These are phyloP conservation scores for Entomortierella lignicola DNA, from an alignment of 192 early-diverging fungal genomes.

Conservation along the genomic window DNA sequence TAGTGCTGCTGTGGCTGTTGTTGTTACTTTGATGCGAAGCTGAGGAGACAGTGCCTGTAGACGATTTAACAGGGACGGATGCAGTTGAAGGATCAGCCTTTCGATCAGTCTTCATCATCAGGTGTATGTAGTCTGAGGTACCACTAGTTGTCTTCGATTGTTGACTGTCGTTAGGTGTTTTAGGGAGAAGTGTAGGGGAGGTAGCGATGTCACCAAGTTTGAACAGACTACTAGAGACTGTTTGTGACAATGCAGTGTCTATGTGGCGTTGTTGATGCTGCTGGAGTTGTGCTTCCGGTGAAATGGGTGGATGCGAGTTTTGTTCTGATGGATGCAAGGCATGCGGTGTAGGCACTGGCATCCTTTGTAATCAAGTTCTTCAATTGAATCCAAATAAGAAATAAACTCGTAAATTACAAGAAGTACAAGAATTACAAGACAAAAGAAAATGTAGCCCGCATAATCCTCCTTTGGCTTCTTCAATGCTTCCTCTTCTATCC, in stretches of 20 bases:
- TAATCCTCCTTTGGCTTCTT: no score
- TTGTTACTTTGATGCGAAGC: background rate
- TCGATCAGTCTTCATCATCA: conserved; percentile 38
- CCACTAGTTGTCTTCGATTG: background rate
- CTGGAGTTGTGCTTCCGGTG: background rate
- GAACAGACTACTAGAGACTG: background rate
- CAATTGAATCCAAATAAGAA: background rate
- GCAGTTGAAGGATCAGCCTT: conserved; percentile 12
- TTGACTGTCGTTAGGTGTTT: background rate
- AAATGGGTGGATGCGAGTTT: background rate
- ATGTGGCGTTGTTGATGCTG: background rate
- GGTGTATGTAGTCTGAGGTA: background rate
- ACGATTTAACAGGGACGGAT: background rate
- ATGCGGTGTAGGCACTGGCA: conserved; percentile 22
- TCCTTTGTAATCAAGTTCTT: conserved; percentile 4
- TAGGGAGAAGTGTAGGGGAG: background rate
- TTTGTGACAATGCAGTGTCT: background rate
- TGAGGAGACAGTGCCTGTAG: no score
- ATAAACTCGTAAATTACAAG: no score
- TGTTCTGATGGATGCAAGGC: conserved; percentile 13
- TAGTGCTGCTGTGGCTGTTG: background rate
- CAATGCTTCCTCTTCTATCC: no score
- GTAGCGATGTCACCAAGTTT: background rate
- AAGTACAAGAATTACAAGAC: background rate
- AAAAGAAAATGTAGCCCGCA: no score